Base-by-base conservation (phyloP, 768 basidiomycete species). In the Hericium coralloides region DNA sequence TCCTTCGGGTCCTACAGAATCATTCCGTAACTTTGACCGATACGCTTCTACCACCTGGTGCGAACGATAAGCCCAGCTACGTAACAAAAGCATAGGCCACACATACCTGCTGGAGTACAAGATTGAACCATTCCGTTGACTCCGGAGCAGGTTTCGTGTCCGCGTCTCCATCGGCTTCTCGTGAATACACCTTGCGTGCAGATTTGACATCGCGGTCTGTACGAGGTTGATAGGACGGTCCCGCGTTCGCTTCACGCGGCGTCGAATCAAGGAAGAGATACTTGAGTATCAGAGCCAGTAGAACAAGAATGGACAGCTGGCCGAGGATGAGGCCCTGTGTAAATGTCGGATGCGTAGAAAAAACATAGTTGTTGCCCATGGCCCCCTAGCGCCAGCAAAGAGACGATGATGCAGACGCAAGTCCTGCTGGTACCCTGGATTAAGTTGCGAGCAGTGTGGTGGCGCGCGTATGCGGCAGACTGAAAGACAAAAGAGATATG, bases 251-350 rank as follows among this genome's bases (percentile, higher is more conserved):
- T 60, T 79, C 72, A 58, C 79, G 74, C 25, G 82, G 77, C 17
- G 61, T 63, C 6, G 89, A 83, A 64, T 97, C 92, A 60, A 99
- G 85, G 67, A 99, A 97, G 56, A 98, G 84, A 73, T 97, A 98
- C 67, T 91, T 90, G 72, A 99, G 83, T 67, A 99, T 81, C 60
- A 94, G 73, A 49, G 76, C 77, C 26, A 91, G 78, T 49, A 95
- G 78, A 52, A 87, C 65, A 47, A 92, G 75, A 64, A 99, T 86
- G 23, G 93, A 95, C 20, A 92, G 76, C 70, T 98, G 95, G 56
- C 95, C 95, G 47, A 98, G 72, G 39, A 99, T 75, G 38, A 99
- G 81, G 15, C 95, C 95, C 68, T 98, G 95, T 0, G 95, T 97
- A 72, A 99, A 99, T 1, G 92, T 94, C 20, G 88, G 90, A 63